phyloP scores from a whole-genome alignment of 441 rosid species.

The Erysimum pusillum region DNA sequence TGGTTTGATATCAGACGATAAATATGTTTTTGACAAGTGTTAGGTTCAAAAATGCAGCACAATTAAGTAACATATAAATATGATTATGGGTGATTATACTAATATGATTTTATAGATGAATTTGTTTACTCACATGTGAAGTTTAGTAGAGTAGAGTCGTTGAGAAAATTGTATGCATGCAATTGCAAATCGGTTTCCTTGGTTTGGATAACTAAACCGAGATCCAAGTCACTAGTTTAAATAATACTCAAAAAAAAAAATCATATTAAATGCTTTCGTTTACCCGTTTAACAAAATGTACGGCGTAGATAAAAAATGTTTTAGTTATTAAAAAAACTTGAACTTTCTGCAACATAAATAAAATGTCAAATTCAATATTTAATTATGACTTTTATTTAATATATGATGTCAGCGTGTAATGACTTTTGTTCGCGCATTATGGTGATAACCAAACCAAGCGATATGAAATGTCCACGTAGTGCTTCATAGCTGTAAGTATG shows the following conservation, averaged over 20 bases:
- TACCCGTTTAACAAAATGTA: too few species aligned
- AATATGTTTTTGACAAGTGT: too few species aligned
- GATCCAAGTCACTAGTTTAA: too few species aligned
- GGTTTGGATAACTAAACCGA: not conserved
- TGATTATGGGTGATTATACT: too few species aligned
- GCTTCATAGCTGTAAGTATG: not conserved
- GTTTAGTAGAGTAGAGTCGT: not conserved
- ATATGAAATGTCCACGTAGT: conserved; percentile 10
- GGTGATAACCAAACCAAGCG: not conserved
- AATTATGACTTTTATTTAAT: not conserved
- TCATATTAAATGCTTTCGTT: too few species aligned
- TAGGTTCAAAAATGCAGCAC: too few species aligned
- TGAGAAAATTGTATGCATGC: conserved; percentile 3
- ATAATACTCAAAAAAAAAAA: too few species aligned
- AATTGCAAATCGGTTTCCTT: not conserved
- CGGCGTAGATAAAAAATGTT: too few species aligned
- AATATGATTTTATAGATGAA: not conserved
- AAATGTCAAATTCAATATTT: not conserved
- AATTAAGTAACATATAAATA: too few species aligned
- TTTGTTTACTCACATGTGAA: not conserved
- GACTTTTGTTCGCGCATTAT: not conserved
- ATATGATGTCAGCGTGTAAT: not conserved
- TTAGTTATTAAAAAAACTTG: too few species aligned
- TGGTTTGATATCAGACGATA: too few species aligned
- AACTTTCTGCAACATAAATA: not conserved